phyloP scores from a whole-genome alignment of 2,329 filamentous ascomycete genomes.

The Exophiala xenobiotica region DNA sequence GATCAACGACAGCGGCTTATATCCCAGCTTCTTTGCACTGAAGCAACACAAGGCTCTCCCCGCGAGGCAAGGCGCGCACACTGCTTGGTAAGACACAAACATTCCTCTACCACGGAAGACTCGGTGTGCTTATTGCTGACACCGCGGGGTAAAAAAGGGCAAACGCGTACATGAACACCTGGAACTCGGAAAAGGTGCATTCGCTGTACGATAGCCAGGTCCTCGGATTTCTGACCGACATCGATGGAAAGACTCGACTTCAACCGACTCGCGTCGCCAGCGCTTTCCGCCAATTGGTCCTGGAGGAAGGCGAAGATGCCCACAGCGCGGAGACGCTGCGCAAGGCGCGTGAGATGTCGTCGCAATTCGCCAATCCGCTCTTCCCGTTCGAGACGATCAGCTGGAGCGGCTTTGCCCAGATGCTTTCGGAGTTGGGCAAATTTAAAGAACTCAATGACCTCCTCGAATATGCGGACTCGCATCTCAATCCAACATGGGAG shows the following conservation, averaged over 20 bases:
- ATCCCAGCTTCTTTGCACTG: conserved; percentile 30
- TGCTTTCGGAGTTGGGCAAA: conserved; percentile 34
- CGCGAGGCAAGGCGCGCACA: conserved; percentile 27
- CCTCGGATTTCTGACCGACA: conserved; percentile 33
- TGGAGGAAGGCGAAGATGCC: background rate
- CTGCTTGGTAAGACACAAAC: conserved; percentile 32
- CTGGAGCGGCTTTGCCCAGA: conserved; percentile 35
- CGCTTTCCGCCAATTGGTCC: background rate
- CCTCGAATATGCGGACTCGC: conserved; percentile 15
- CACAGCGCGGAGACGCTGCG: conserved; percentile 3
- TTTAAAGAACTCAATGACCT: conserved; percentile 14
- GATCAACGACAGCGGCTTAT: conserved; percentile 32
- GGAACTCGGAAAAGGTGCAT: conserved; percentile 38
- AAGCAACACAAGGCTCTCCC: conserved; percentile 33
- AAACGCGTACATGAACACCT: conserved; percentile 39
- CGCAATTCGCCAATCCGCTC: background rate
- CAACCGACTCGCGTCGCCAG: conserved; percentile 30
- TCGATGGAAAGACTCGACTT: conserved; percentile 29
- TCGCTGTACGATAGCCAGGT: conserved; percentile 29
- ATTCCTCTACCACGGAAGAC: conserved; percentile 4
- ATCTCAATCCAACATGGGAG: conserved; percentile 21
- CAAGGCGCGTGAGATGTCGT: conserved; percentile 3
- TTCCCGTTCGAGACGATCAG: conserved; percentile 27
- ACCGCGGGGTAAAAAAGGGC: conserved; percentile 28
- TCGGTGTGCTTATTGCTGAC: background rate